Percentiles rank a stretch among this genome's conserved stretches.
Evolutionary conservation across 73 alveolate genomes (phyloP).

Genomic region (Tetrahymena borealis): DNA sequence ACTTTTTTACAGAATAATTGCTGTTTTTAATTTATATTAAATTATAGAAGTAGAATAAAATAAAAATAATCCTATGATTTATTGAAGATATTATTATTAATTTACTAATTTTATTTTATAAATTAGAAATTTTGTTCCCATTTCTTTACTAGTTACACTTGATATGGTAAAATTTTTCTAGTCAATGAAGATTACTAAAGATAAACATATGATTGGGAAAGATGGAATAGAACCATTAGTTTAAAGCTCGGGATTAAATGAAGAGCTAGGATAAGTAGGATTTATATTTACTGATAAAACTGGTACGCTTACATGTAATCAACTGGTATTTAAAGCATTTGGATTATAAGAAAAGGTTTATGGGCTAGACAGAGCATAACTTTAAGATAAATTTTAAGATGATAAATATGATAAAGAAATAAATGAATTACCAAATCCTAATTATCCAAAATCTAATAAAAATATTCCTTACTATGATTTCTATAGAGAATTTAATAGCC

Average conservation of each 20-base stretch:
- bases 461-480: slow-evolving; percentile 7
- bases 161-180: slow-evolving; percentile 70
- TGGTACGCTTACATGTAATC: slow-evolving; percentile 77
- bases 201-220: slow-evolving; percentile 41
- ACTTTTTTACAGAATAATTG: too few species aligned
- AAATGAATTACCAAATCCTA: slow-evolving; percentile 11
- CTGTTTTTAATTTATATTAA: too few species aligned
- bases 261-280: slow-evolving; percentile 77
- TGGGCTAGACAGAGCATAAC: slow-evolving; percentile 22
- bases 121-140: slow-evolving; percentile 73
- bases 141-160: slow-evolving; percentile 65
- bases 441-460: background rate
- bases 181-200: slow-evolving; percentile 62
- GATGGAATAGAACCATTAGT: slow-evolving; percentile 60
- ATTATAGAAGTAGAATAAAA: too few species aligned
- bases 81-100: too few species aligned
- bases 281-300: slow-evolving; percentile 80
- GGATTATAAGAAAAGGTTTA: slow-evolving; percentile 49
- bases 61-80: too few species aligned
- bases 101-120: slow-evolving; percentile 50
- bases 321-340: slow-evolving; percentile 69
- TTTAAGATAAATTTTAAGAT: background rate
- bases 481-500: slow-evolving; percentile 16
- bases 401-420: slow-evolving; percentile 26
- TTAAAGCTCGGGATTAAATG: slow-evolving; percentile 68